Evolutionary conservation across 805 yeast genomes (phyloP).

Genomic region (Lipomyces sp.): DNA sequence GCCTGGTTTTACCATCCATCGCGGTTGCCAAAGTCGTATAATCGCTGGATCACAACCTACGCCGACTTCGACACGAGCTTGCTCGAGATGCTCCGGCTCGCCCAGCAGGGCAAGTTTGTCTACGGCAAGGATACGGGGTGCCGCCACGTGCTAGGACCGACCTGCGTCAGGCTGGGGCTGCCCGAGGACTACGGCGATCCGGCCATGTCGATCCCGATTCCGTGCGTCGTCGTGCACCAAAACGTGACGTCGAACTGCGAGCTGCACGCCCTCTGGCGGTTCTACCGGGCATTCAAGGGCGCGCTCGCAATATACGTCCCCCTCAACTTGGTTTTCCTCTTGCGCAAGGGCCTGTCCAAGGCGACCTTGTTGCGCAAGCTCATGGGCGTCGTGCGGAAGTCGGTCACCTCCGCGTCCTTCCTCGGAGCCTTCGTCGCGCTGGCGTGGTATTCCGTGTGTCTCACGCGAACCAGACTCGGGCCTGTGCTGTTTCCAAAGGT

Average conservation of each 20-base stretch:
- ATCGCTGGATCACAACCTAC: slow-evolving; percentile 49
- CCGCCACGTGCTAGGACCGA: slow-evolving; percentile 37
- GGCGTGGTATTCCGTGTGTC: slow-evolving; percentile 50
- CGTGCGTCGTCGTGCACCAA: slow-evolving; percentile 45
- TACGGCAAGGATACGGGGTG: slow-evolving; percentile 41
- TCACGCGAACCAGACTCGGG: slow-evolving; percentile 42
- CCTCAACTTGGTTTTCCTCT: slow-evolving; percentile 40
- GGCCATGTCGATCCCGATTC: slow-evolving; percentile 31
- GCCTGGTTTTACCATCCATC: slow-evolving; percentile 41
- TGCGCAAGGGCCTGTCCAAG: slow-evolving; percentile 19
- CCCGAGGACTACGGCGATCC: slow-evolving; percentile 40
- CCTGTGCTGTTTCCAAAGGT: slow-evolving; percentile 43
- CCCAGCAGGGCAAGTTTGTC: slow-evolving; percentile 37
- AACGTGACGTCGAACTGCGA: slow-evolving; percentile 44
- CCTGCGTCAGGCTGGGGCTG: slow-evolving; percentile 39
- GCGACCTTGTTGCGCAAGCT: slow-evolving; percentile 27
- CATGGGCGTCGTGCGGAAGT: slow-evolving; percentile 31
- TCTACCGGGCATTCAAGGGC: slow-evolving; percentile 43
- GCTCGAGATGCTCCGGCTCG: slow-evolving; percentile 36
- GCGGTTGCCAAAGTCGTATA: slow-evolving; percentile 45
- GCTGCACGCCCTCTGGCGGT: slow-evolving; percentile 47
- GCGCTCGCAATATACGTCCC: slow-evolving; percentile 46
- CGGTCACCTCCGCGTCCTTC: slow-evolving; percentile 45
- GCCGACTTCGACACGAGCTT: slow-evolving; percentile 48
- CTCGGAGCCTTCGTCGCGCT: slow-evolving; percentile 45